phyloP scores from a whole-genome alignment of 805 yeast species.

The Cyberlindnera samutprakarnensis region DNA sequence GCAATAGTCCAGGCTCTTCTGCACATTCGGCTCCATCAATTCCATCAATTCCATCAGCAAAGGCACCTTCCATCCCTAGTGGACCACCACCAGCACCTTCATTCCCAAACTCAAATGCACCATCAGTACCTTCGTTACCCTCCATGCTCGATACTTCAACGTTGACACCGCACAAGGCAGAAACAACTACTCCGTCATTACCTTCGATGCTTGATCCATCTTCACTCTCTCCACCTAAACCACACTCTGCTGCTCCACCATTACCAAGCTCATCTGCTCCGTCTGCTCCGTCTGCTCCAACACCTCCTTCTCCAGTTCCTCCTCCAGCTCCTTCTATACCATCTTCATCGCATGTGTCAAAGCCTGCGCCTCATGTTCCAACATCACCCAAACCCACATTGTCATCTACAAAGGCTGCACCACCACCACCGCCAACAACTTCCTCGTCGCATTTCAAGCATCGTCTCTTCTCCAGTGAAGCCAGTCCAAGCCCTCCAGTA shows the following conservation, averaged over 20 bases:
- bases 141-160: slow-evolving; percentile 12
- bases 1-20: slow-evolving; percentile 8
- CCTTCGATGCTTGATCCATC: slow-evolving; percentile 10
- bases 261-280: slow-evolving; percentile 15
- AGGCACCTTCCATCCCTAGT: too few relatives aligned
- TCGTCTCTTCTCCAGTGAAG: slow-evolving; percentile 8
- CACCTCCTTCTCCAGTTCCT: slow-evolving; percentile 5
- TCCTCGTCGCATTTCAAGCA: slow-evolving; percentile 21
- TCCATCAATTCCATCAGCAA: slow-evolving; percentile 12
- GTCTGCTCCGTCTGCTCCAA: slow-evolving; percentile 5
- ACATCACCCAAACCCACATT: slow-evolving; percentile 12
- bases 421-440: slow-evolving; percentile 20
- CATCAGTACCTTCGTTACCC: slow-evolving; percentile 21
- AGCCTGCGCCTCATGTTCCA: slow-evolving; percentile 8
- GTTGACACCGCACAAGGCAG: slow-evolving; percentile 7
- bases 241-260: slow-evolving; percentile 10
- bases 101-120: slow-evolving; percentile 8
- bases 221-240: slow-evolving; percentile 13
- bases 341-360: too few relatives aligned
- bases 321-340: slow-evolving; percentile 15
- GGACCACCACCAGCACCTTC: slow-evolving; percentile 10
- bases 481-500: slow-evolving; percentile 13
- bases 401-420: slow-evolving; percentile 16
- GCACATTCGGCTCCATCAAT: slow-evolving; percentile 21
- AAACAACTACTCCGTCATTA: slow-evolving; percentile 14